Percentiles rank a stretch among this genome's conserved stretches.
These are phyloP conservation scores for Helenozyma rhizophorensis DNA, from an alignment of 805 yeast genomes.

Conservation along the genomic window DNA sequence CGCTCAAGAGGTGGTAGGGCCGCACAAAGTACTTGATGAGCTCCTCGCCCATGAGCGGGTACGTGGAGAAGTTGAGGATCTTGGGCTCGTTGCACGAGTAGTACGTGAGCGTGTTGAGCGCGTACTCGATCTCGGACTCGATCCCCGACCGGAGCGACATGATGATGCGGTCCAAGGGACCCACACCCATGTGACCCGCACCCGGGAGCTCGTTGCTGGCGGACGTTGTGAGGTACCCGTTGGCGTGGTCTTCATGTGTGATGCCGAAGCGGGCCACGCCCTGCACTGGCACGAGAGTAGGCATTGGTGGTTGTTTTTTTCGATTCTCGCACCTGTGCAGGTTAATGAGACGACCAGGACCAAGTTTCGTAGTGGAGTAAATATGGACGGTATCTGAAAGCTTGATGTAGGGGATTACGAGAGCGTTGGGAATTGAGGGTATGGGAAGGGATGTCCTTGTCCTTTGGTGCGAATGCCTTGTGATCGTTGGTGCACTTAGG, in stretches of 20 bases:
- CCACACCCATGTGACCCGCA: conserved; percentile 49
- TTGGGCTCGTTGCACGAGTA: conserved; percentile 50
- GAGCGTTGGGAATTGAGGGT: too few relatives aligned
- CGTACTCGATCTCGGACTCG: conserved; percentile 67
- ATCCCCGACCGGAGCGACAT: conserved; percentile 67
- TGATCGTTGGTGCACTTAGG: too few relatives aligned
- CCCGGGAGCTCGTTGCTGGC: conserved; percentile 15
- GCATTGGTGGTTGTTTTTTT: background rate
- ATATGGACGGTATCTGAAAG: too few relatives aligned
- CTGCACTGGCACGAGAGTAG: conserved; percentile 13
- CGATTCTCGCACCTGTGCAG: too few relatives aligned
- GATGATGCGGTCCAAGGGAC: conserved; percentile 59
- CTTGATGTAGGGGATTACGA: too few relatives aligned
- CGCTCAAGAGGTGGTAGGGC: conserved; percentile 25
- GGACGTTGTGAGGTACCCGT: conserved; percentile 12
- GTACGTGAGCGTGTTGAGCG: conserved; percentile 50
- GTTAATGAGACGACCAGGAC: too few relatives aligned
- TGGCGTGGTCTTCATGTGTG: conserved; percentile 8
- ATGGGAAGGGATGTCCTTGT: too few relatives aligned
- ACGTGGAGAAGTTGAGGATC: conserved; percentile 42
- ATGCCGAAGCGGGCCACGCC: conserved; percentile 13
- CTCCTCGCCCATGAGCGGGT: conserved; percentile 41
- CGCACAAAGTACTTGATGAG: conserved; percentile 32
- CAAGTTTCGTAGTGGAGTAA: too few relatives aligned
- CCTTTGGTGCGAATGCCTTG: too few relatives aligned